Base-by-base conservation (phyloP, 2,329 filamentous ascomycete genomes). In the Calonectria hongkongensis region DNA sequence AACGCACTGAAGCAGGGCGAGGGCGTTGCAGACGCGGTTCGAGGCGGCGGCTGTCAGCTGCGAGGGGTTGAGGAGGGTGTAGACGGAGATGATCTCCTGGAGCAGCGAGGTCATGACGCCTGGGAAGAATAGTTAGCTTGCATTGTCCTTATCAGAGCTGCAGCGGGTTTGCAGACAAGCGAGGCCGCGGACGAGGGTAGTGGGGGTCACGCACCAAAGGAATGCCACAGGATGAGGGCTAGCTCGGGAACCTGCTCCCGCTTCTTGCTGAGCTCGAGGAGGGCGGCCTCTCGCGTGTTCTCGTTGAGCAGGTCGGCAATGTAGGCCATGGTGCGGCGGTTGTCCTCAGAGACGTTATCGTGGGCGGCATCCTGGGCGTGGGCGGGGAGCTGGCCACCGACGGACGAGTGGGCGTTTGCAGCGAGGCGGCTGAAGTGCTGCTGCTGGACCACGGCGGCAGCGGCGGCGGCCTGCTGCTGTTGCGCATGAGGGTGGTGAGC, bases 81-180 rank as follows among this genome's bases (percentile, higher is more conserved):
- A 99, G 68, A 99, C 97, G 13, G 96, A 98, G 82, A 99, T 99
- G 83, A 99, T 99, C 86, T 99, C 97, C 85, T 98, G 96, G 41
- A 98, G 90, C 28, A 99, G 89, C 68, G 95, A 98, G 56, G 97
- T 98, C 97, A 99, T 99, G 81, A 99, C 97, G 81, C 96, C 95
- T 98, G 77, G 13, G 2, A 27, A 41, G 21, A 18, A 15, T n/a
- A 58, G 69, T 79, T 60, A 79, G 78, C 56, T 72, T 65, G 50
- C n/a, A 45, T 60, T 62, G 41, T 25, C 3, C 33, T 68, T 41
- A 45, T n/a, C 16, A 15, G 28, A 48, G 21, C 30, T 27, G 28
- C 27, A 5, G 45, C n/a, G 45, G 36, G 30, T 39, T 51, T 18
- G 51, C 28, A 5, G 39, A 47, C 25, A 13, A 28, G 70, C 28